Evolutionary conservation across 2,329 filamentous ascomycete species (phyloP).

Genomic region (Fusarium nematophilum): DNA sequence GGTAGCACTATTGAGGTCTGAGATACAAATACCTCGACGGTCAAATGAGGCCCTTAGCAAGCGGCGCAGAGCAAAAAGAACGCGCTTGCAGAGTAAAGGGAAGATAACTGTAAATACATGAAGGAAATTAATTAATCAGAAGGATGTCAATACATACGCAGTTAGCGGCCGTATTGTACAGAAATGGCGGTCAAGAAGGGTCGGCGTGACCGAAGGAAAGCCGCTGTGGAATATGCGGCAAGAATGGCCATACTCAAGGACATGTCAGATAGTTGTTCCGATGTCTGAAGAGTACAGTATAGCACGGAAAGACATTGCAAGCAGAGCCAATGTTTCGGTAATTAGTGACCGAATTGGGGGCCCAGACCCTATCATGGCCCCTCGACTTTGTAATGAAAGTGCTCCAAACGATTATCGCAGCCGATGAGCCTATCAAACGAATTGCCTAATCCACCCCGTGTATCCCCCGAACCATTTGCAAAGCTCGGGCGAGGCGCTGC

Average conservation of each 20-base stretch:
- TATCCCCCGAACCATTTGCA: no score
- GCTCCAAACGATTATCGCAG: no score
- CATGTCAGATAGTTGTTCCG: constrained; percentile 2
- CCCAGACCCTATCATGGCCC: no score
- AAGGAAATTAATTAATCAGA: constrained; percentile 13
- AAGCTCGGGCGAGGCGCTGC: no score
- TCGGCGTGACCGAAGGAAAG: background rate
- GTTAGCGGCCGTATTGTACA: background rate
- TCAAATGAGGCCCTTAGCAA: background rate
- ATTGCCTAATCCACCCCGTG: no score
- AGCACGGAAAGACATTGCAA: no score
- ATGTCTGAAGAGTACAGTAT: constrained; percentile 9
- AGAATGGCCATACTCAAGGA: constrained; percentile 5
- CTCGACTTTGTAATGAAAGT: no score
- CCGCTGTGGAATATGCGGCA: constrained; percentile 1
- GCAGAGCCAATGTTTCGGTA: no score
- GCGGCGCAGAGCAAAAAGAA: constrained; percentile 4
- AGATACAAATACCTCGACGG: background rate
- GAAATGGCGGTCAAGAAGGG: constrained; percentile 3
- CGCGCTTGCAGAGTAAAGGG: constrained; percentile 5
- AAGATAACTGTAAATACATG: constrained; percentile 13
- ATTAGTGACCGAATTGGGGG: no score
- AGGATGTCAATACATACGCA: constrained; percentile 16
- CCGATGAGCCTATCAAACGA: no score
- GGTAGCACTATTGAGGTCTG: no score